Base-by-base conservation (phyloP, 2,329 filamentous ascomycete species). In the Epicoccum nigrum region DNA sequence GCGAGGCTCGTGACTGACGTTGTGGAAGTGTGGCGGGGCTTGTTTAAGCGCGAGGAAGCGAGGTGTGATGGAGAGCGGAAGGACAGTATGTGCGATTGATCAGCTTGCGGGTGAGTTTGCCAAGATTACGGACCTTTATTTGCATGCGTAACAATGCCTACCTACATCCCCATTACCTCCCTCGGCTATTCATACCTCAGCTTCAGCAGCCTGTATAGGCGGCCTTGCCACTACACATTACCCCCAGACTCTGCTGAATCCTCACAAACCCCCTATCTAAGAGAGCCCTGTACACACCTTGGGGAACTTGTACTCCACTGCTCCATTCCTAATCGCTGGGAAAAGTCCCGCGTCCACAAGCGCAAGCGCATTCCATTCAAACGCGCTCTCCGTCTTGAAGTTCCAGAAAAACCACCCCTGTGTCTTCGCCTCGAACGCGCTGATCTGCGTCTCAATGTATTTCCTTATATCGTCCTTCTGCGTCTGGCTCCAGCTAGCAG, bases 401-500 rank as follows among this genome's bases (percentile, higher is more conserved):
- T 82, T 83, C 81, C 81, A 84, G 64, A 80, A 83, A 21, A 52
- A 38, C 81, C 81, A 84, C 2, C 82, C 82, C 21, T 80, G 70
- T 1, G 79, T 78, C 45, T 76, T 74, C 8, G 62, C 63, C 68
- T 84, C 82, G 56, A 79, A 84, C 0, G 77, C 71, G 23, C 76
- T 72, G 40, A 85, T 70, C 65, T 84, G 82, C 1, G 81, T 79
- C 58, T 84, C 79, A 32, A 84, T 79, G 62, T 80, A 83, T 6
- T 72, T 74, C 33, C 79, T 66, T 33, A 75, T 77, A 39, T 83
- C 77, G 21, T 76, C 74, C 51, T 76, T 79, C 54, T 68, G 71
- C 47, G 55, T 69, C 63, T 71, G 73, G 2, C 71, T 65, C 73
- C 84, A 83, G 15, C 77, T 73, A 15, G 75, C 75, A 20, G 78